These are phyloP conservation scores for Apiospora marii DNA, from an alignment of 2,329 filamentous ascomycete species.

Conservation along the genomic window DNA sequence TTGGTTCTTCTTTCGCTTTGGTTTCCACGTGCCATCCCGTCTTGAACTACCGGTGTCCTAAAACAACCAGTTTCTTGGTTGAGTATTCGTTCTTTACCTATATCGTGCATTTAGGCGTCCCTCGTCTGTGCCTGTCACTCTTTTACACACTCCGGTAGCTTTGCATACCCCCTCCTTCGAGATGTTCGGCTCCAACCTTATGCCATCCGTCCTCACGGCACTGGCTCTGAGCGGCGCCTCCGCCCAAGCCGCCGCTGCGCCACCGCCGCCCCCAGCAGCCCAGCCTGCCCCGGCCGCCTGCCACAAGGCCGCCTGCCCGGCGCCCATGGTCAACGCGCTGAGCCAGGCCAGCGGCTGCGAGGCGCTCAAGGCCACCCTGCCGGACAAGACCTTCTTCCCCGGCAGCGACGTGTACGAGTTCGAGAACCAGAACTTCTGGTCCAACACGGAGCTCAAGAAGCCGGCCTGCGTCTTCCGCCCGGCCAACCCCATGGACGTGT, in stretches of 20 bases:
- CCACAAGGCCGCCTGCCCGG: slow-evolving; percentile 8
- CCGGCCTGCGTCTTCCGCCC: slow-evolving; percentile 46
- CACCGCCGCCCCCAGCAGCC: slow-evolving; percentile 7
- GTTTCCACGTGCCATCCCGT: background rate
- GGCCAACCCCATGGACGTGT: slow-evolving; percentile 37
- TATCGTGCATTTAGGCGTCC: background rate
- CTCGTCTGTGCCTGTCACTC: slow-evolving; percentile 11
- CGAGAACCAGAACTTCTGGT: slow-evolving; percentile 44
- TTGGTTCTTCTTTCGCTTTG: background rate
- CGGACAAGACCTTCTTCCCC: slow-evolving; percentile 35
- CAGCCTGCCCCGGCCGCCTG: slow-evolving; percentile 9
- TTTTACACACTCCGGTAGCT: background rate
- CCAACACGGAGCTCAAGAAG: slow-evolving; percentile 44
- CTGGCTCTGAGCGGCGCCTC: background rate
- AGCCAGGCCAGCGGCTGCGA: slow-evolving; percentile 22
- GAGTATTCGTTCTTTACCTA: background rate
- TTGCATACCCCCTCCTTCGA: background rate
- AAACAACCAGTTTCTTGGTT: slow-evolving; percentile 1
- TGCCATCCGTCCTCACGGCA: slow-evolving; percentile 7
- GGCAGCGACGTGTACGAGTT: slow-evolving; percentile 39
- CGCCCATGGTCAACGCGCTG: background rate
- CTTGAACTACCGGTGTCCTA: background rate
- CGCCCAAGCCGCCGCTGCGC: slow-evolving; percentile 11
- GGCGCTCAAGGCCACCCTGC: slow-evolving; percentile 26
- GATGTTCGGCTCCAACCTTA: slow-evolving; percentile 11